phyloP scores from a whole-genome alignment of 345 rosid genomes.

The Litchi chinensis region DNA sequence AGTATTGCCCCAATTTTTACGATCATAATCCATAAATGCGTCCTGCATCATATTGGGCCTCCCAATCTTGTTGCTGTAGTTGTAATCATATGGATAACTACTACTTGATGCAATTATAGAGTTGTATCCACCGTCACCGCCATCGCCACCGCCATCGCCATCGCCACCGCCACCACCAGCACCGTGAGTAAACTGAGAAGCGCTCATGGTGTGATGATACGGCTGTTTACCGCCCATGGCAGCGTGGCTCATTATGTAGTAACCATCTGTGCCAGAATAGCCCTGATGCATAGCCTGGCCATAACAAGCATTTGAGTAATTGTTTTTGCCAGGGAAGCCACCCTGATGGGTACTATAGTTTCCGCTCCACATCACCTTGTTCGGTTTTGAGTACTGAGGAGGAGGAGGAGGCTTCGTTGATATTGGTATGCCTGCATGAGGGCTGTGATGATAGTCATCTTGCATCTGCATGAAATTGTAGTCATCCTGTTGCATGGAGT shows the following conservation, averaged over 20 bases:
- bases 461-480: constrained; percentile 1
- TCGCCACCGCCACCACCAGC: background rate
- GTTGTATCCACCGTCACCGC: background rate
- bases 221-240: background rate
- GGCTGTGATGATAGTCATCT: background rate
- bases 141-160: background rate
- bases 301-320: constrained; percentile 8
- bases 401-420: background rate
- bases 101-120: background rate
- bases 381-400: background rate
- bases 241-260: background rate
- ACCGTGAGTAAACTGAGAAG: background rate
- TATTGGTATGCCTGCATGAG: background rate
- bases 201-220: background rate
- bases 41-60: background rate
- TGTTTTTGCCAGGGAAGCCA: background rate
- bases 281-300: constrained; percentile 1
- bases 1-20: background rate
- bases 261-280: background rate
- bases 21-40: background rate
- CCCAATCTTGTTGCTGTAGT: background rate
- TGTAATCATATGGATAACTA: background rate
- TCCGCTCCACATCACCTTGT: constrained; percentile 6
- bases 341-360: background rate
- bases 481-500: constrained; percentile 15